Conservation (phyloP, 805 yeast genomes). For the Jamesozyma lodderae region DNA sequence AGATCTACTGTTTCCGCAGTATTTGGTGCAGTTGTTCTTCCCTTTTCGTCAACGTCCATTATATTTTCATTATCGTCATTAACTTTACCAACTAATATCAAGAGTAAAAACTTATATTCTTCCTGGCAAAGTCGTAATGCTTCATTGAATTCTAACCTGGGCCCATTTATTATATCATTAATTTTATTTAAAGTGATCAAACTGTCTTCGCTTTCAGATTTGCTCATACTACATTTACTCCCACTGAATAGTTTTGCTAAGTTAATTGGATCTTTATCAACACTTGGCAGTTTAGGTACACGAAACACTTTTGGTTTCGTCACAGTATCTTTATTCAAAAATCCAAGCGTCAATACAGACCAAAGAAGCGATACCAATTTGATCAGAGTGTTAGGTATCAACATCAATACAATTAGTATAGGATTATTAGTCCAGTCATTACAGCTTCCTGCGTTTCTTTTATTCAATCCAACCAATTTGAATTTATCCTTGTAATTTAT, state of each 20-base stretch:
- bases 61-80: slow-evolving; percentile 2
- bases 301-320: slow-evolving; percentile 8
- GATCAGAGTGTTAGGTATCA: slow-evolving; percentile 44
- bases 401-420: slow-evolving; percentile 41
- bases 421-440: slow-evolving; percentile 20
- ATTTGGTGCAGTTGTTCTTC: slow-evolving; percentile 1
- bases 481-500: slow-evolving; percentile 20
- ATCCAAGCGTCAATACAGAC: slow-evolving; percentile 1
- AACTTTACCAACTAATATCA: slow-evolving; percentile 40
- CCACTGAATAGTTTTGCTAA: slow-evolving; percentile 8
- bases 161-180: slow-evolving; percentile 3
- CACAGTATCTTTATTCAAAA: not conserved
- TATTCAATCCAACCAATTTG: slow-evolving; percentile 19
- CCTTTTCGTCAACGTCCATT: not conserved
- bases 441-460: not conserved
- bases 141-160: slow-evolving; percentile 33
- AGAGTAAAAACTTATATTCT: slow-evolving; percentile 43
- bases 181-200: slow-evolving; percentile 4
- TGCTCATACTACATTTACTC: slow-evolving; percentile 1
- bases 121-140: slow-evolving; percentile 33
- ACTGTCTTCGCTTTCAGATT: not conserved
- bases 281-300: slow-evolving; percentile 17
- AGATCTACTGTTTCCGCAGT: slow-evolving; percentile 11
- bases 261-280: slow-evolving; percentile 8
- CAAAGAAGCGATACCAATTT: slow-evolving; percentile 14